phyloP scores from a whole-genome alignment of 768 basidiomycete genomes.

The Hygrophoropsis aurantiaca region DNA sequence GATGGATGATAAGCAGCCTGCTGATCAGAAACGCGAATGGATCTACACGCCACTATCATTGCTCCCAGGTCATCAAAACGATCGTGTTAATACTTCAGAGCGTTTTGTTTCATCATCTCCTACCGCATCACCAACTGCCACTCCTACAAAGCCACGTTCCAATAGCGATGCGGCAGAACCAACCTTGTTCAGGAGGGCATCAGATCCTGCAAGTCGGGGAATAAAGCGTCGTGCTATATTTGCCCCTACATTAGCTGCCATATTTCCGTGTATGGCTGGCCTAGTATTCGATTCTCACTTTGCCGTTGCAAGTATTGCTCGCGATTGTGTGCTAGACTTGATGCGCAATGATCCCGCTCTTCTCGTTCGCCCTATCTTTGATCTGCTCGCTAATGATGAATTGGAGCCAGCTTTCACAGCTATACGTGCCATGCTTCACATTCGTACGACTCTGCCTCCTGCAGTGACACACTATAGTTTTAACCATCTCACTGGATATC shows the following conservation, averaged over 20 bases:
- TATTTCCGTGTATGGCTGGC: conserved; percentile 54
- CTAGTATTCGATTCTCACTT: conserved; percentile 56
- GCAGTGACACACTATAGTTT: conserved; percentile 64
- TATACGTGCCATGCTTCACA: conserved; percentile 58
- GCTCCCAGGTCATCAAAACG: conserved; percentile 56
- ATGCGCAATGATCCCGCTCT: conserved; percentile 76
- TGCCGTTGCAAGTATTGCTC: conserved; percentile 54
- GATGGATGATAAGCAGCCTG: conserved; percentile 56
- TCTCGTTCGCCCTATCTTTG: conserved; percentile 62
- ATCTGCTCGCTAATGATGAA: conserved; percentile 53
- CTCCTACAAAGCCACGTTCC: conserved; percentile 29
- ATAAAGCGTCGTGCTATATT: conserved; percentile 67
- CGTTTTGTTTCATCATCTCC: conserved; percentile 32
- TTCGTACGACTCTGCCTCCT: conserved; percentile 57
- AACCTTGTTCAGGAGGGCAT: conserved; percentile 42
- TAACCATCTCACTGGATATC: conserved; percentile 67
- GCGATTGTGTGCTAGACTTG: conserved; percentile 56
- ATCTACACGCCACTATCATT: conserved; percentile 66
- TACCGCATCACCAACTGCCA: conserved; percentile 30
- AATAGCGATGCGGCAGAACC: conserved; percentile 23
- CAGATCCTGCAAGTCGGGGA: conserved; percentile 40
- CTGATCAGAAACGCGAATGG: conserved; percentile 58
- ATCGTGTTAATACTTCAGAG: conserved; percentile 43
- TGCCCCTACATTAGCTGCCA: conserved; percentile 54
- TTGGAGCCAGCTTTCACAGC: conserved; percentile 48